Evolutionary conservation across 75 land plant genomes (phyloP).

Genomic region (Selaginella moellendorffii): DNA sequence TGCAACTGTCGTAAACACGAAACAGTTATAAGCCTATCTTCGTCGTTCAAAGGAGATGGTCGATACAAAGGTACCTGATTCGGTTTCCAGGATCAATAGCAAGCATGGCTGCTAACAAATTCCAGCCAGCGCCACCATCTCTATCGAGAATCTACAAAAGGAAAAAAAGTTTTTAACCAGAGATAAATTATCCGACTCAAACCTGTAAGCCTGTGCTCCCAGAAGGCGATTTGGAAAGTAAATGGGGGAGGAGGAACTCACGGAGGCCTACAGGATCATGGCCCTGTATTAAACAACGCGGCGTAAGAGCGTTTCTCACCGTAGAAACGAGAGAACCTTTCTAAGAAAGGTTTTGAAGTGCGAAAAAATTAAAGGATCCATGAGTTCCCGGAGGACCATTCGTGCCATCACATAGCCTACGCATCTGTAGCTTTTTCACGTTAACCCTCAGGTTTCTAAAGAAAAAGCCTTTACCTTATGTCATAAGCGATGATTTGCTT

Average conservation of each 20-base stretch:
- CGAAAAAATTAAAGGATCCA: slow-evolving; percentile 57
- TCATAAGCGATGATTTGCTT: slow-evolving; percentile 85
- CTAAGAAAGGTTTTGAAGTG: slow-evolving; percentile 55
- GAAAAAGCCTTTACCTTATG: slow-evolving; percentile 51
- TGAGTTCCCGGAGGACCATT: slow-evolving; percentile 75
- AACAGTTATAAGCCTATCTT: too few species aligned
- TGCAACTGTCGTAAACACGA: too few species aligned
- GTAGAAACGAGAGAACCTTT: slow-evolving; percentile 24
- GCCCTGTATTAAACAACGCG: slow-evolving; percentile 46
- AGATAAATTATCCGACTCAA: background rate
- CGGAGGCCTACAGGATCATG: slow-evolving; percentile 87
- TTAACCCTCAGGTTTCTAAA: too few species aligned
- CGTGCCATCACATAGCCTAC: slow-evolving; percentile 86
- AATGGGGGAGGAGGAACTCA: slow-evolving; percentile 48
- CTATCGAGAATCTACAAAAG: slow-evolving; percentile 60
- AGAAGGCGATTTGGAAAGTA: slow-evolving; percentile 30
- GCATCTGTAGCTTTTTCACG: slow-evolving; percentile 41
- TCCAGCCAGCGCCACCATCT: slow-evolving; percentile 93
- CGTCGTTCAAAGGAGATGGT: too few species aligned
- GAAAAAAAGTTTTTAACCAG: background rate
- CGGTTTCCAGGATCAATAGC: slow-evolving; percentile 65
- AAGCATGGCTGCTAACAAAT: slow-evolving; percentile 62
- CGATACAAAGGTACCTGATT: slow-evolving; percentile 81
- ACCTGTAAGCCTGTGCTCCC: slow-evolving; percentile 72
- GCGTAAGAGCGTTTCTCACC: too few species aligned